Base-by-base conservation (phyloP, 1,284 basidiomycete genomes). In the Spongispora temasekensis region DNA sequence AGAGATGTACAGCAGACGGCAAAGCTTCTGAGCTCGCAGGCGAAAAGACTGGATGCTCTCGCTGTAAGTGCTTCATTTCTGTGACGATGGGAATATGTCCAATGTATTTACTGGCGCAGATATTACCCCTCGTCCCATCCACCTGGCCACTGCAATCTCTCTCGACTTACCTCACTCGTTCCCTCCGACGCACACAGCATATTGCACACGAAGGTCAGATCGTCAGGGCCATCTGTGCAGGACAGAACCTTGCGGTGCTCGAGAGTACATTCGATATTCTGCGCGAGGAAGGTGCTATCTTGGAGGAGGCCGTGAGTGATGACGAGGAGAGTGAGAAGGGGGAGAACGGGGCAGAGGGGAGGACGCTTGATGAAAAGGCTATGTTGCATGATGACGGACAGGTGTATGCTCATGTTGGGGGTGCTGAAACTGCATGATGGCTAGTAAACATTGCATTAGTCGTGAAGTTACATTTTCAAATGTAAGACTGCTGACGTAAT, bases 181-280 rank as follows among this genome's bases (percentile, higher is more conserved):
- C 93, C 0, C 82, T 95, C 63, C 83, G 93, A 19, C 82, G 89
- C 54, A 85, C 88, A 4, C 75, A 92, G n/a, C 93, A 96, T 69
- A 76, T 81, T 15, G 75, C 77, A 25, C 85, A 90, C 53, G 90
- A 94, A 70, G 84, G 84, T 6, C 81, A 85, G 67, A 88, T 94
- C 57, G 72, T 93, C 58, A 93, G 90, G 71, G 83, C 85, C 19
- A 80, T 94, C 59, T 84, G 83, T 64, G 78, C 83, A 15, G 88
- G 85, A 6, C 87, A 93, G 71, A 93, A 93, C 68, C 80, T 91
- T 27, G 83, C 83, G 63, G 82, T 68, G 9, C 60, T 65, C 31
- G 64, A 66, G 53, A 55, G 52, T 28, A 52, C 61, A 64, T 67
- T 64, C 10, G 65, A 68, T 9, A 72, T 81, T 35, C 69, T 90